Percentiles rank a stretch among this genome's conserved stretches.
phyloP scores from a whole-genome alignment of 306 rosid genomes.

The Arachis hypogaea region DNA sequence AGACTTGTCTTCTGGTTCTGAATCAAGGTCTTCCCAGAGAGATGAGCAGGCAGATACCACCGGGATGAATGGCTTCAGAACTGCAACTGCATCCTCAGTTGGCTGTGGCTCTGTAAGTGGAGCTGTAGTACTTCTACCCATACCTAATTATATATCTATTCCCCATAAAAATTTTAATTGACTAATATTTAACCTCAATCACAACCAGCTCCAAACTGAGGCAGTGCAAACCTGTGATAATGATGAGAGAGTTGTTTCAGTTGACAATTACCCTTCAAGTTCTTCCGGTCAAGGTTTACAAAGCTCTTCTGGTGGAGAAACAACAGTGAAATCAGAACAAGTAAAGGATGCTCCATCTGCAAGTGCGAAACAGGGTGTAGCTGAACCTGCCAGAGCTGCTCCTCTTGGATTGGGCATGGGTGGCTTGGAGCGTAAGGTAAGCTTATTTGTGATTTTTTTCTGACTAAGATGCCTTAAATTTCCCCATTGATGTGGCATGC shows the following conservation, averaged over 20 bases:
- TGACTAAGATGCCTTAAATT: conserved; percentile 19
- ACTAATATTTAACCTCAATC: conserved; percentile 37
- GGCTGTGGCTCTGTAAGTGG: conserved; percentile 50
- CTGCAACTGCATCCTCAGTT: conserved; percentile 44
- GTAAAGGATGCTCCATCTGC: conserved; percentile 44
- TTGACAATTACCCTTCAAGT: conserved; percentile 51
- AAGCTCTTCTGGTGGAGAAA: conserved; percentile 56
- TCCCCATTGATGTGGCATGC: conserved; percentile 13
- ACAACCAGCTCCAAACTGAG: conserved; percentile 45
- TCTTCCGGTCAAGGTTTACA: conserved; percentile 50
- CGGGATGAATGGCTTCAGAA: conserved; percentile 42
- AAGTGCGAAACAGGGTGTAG: conserved; percentile 46
- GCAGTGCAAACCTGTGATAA: conserved; percentile 40
- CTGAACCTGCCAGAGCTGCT: conserved; percentile 60
- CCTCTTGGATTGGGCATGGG: conserved; percentile 90
- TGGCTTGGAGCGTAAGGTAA: conserved; percentile 84
- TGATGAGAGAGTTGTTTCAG: conserved; percentile 51
- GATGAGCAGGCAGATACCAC: conserved; percentile 52
- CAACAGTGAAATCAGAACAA: conserved; percentile 42
- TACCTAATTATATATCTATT: conserved; percentile 15
- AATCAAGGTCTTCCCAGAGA: conserved; percentile 43
- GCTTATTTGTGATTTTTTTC: conserved; percentile 32
- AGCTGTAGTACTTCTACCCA: conserved; percentile 47
- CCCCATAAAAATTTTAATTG: conserved; percentile 9
- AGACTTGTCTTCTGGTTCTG: conserved; percentile 58